Evolutionary conservation across 116 monocot genomes (phyloP), one percentile per base, ranked within the genome.

Genomic region (Iris pallida): DNA sequence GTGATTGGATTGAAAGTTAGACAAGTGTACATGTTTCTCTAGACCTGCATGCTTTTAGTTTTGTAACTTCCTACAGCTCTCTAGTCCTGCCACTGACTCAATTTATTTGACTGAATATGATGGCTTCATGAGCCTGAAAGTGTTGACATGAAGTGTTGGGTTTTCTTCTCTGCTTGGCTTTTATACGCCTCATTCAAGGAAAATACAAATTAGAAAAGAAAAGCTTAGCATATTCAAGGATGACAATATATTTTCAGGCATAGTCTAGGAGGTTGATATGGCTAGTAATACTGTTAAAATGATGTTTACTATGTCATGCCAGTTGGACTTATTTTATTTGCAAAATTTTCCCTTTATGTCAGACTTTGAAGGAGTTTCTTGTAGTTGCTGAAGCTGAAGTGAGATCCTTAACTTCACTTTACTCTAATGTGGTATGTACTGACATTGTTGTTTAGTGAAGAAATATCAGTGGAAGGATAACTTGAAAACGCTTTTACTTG

Each of bases 291-390:
- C 15, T 54, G 13, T n/a, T 11, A 2, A n/a, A 10, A 54, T n/a
- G 6, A 54, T 54, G 13, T 54, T 14, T 16, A 54, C 54, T 16
- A 54, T 3, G n/a, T 59, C 46, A 8, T 46, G 45, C 43, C 5
- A 15, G 14, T 63, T 63, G 16, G 30, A 0, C 43, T 12, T 11
- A 20, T 59, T 69, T 57, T 11, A 18, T 55, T 56, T 5, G 6
- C n/a, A 59, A 15, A 58, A 7, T 55, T 44, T 12, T 8, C 42
- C 57, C 17, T 73, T 62, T 74, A 65, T 82, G 12, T 16, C 81
- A 94, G 95, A 90, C 86, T 18, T 70, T 95, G 76, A 91, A 84
- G 77, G 84, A 80, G 58, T 95, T 95, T 70, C 83, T 95, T 47
- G 71, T 68, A 65, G 75, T 42, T 68, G 88, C 95, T 52, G 91